Evolutionary conservation across 306 rosid species (phyloP), one percentile per base, ranked within the genome.

Genomic region (Ochetophila trinervis): DNA sequence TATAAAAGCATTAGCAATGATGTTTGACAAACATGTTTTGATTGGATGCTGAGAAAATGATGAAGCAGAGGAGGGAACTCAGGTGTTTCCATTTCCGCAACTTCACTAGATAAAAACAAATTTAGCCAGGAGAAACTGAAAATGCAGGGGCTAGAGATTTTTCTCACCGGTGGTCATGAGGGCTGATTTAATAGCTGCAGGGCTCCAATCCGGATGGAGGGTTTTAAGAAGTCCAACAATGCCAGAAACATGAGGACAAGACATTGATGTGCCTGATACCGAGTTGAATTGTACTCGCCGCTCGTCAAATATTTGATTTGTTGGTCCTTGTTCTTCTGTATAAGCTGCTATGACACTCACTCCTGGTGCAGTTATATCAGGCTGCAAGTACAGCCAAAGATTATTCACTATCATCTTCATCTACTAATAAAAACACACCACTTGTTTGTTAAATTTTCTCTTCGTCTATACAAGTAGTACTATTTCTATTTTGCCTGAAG

Each of bases 331-430:
- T 3, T 88, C 95, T 82, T 81, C 86, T 4, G 83, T 74, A 71
- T 82, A 89, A 52, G 98, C 96, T 1, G 98, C 98, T 55, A 92
- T 82, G 65, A 92, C 75, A 45, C 85, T 89, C 78, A 89, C 95
- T 71, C 98, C 98, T 1, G 98, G 95, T 51, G 96, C 98, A 24
- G 98, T 92, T 57, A 92, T 73, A 74, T 92, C 98, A 54, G 95
- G 98, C 98, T 92, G 85, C 63, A 77, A 49, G 67, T 17, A 68
- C 52, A 72, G 32, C 60, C 40, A 62, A 19, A 55, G 12, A 0
- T 54, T 49, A 54, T 37, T 64, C n/a, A 51, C 21, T 65, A 36
- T 67, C 53, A 27, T 27, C n/a, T 48, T 67, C 53, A 27, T 27
- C n/a, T 48, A 49, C 32, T 4, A 27, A 27, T 20, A 60, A 35